Evolutionary conservation across 2,329 filamentous ascomycete species (phyloP), one percentile per base, ranked within the genome.

Genomic region (Calcarisporium arbuscula): DNA sequence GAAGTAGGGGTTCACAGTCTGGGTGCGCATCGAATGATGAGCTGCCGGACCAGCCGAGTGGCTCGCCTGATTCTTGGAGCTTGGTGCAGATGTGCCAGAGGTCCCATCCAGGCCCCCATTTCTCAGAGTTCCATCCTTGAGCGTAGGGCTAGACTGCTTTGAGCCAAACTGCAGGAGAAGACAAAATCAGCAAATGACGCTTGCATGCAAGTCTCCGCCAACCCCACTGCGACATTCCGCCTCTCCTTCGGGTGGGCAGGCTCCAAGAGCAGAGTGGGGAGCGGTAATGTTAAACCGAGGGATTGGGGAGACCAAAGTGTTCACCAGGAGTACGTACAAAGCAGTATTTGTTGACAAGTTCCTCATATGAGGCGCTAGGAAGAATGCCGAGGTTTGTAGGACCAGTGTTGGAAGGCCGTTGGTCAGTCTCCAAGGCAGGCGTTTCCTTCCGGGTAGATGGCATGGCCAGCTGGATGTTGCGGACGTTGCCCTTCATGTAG

Each of bases 321-420:
- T 53, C 46, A 48, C 57, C 57, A 46, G 61, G 62, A 56, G 74
- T 74, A 94, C 90, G 80, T 90, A 95, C 90, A 78, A 96, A 98
- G 74, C 92, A 98, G 73, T 95, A 98, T 70, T 94, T 95, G 70
- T 94, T 89, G 61, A 98, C 84, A 46, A 98, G 76, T 65, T 98
- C 92, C 64, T 94, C 86, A 60, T 98, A 96, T 40, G 90, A 89
- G 41, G 86, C 80, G 45, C 88, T 94, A 41, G 89, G 77, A 46
- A 95, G 81, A n/a, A n/a, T n/a, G 52, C 62, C 63, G 31, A 64
- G 48, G 44, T 27, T 9, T n/a, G 32, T 19, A 15, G 32, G 22
- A 2, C 15, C 22, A 27, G 20, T 31, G 30, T 34, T 9, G 9
- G 36, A 32, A 20, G 36, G 32, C n/a, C n/a, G n/a, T n/a, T n/a